Percentiles rank a stretch among this genome's conserved stretches.
phyloP scores from a whole-genome alignment of 257 asterid genomes.

The Capsicum rhomboideum region DNA sequence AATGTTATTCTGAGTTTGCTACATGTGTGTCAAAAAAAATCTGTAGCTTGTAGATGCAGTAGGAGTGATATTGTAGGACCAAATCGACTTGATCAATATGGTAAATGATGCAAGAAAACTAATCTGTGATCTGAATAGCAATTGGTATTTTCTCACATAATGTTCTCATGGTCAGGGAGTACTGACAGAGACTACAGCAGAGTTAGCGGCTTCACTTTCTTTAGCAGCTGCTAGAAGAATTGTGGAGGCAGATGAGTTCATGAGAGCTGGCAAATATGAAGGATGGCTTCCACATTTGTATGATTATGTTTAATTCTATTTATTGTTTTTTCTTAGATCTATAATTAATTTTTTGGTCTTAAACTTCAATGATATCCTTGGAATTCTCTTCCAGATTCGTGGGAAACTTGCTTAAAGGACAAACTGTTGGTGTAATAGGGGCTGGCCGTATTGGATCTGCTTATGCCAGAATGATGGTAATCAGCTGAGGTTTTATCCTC shows the following conservation, averaged over 20 bases:
- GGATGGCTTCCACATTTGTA: constrained; percentile 99
- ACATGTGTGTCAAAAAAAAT: background rate
- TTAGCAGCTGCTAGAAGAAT: constrained; percentile 88
- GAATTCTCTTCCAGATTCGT: constrained; percentile 48
- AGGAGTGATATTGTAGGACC: background rate
- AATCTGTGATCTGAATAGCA: background rate
- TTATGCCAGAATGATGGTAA: constrained; percentile 98
- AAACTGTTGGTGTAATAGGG: constrained; percentile 95
- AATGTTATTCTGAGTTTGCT: background rate
- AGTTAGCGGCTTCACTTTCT: constrained; percentile 90
- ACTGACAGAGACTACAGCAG: constrained; percentile 93
- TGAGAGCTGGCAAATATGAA: constrained; percentile 89
- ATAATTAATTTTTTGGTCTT: background rate
- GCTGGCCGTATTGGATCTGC: constrained; percentile 99
- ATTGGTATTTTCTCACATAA: background rate
- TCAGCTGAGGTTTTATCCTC: background rate
- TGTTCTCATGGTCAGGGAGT: constrained; percentile 52
- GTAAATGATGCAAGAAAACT: background rate
- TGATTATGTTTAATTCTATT: background rate
- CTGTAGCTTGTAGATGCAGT: background rate
- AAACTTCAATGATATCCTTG: background rate
- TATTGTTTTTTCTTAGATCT: background rate
- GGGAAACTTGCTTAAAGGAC: constrained; percentile 95
- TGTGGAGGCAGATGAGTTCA: constrained; percentile 95
- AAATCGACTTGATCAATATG: background rate